Base-by-base conservation (phyloP, 108 stramenopile species). In the Bacterosira constricta region DNA sequence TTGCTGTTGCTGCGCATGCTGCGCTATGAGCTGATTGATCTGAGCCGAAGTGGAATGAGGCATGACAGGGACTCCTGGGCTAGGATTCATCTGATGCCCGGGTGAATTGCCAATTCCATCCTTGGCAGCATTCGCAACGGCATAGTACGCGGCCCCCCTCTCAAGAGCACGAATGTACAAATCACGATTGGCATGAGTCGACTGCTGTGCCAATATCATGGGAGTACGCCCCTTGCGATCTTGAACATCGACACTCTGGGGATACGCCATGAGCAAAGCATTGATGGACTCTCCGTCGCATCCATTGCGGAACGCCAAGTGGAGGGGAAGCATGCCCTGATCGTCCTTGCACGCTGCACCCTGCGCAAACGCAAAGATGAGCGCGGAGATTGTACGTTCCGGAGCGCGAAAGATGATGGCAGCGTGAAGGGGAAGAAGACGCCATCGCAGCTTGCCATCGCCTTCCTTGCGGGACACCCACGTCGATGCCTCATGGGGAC, bases 391-490 rank as follows among this genome's bases (percentile, higher is more conserved):
- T 21, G 90, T 78, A n/a, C 73, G 44, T 45, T 82, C 85, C 3
- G 94, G 90, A 18, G 94, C 91, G 54, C 87, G 81, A 73, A 95
- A 93, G 64, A 95, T 89, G 54, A 95, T 83, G 41, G 94, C 90
- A 11, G 90, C 90, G 73, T 95, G 94, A 41, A 95, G 71, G 10
- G 94, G 94, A 10, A 95, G 73, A 21, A 95, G 80, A 25, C 94
- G 85, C 94, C 94, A 95, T 4, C 89, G 79, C 36, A 93, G 54
- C 26, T 80, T 82, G 26, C 91, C 91, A 54, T 92, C 80, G 32
- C 65, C 69, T 62, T 95, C 94, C 52, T 85, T 86, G 23, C 94
- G 85, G 10, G 69, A 76, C 11, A 95, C 85, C 89, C 91, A 95
- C 0, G 83, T 85, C 17, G 71, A 44, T 6, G 85, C 81, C 73